phyloP scores from a whole-genome alignment of 371 early-diverging fungal genomes.

The Rhizopus arrhizus region DNA sequence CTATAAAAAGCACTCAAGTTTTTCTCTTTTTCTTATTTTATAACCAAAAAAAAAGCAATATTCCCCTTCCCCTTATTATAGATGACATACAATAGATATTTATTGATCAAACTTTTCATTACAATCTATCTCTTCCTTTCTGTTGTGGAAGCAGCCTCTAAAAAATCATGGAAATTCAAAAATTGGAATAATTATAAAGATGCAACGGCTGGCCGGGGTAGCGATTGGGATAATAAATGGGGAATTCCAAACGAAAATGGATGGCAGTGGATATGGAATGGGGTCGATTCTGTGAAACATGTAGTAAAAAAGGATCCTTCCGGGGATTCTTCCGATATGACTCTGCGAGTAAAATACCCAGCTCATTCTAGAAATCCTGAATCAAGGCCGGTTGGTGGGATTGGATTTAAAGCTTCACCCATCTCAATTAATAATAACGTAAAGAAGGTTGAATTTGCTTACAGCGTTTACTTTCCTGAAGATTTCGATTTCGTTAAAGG shows the following conservation, averaged over 20 bases:
- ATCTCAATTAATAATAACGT: slow-evolving; percentile 25
- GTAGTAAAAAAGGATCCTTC: slow-evolving; percentile 18
- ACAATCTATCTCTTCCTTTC: neutral
- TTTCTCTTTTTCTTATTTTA: neutral
- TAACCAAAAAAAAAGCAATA: neutral
- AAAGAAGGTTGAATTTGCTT: slow-evolving; percentile 42
- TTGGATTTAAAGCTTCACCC: slow-evolving; percentile 27
- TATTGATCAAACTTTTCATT: neutral
- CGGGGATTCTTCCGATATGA: slow-evolving; percentile 11
- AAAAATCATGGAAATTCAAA: slow-evolving; percentile 21
- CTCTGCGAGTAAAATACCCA: slow-evolving; percentile 24
- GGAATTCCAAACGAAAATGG: slow-evolving; percentile 23
- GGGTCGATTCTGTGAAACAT: slow-evolving; percentile 14
- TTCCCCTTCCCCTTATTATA: neutral
- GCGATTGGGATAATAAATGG: slow-evolving; percentile 18
- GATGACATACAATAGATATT: neutral
- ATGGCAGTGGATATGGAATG: slow-evolving; percentile 30
- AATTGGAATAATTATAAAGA: slow-evolving; percentile 27
- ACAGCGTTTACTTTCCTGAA: slow-evolving; percentile 54
- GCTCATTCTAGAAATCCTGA: slow-evolving; percentile 26
- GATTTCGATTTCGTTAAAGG: slow-evolving; percentile 60
- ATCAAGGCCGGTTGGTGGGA: slow-evolving; percentile 18
- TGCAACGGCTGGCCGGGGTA: slow-evolving; percentile 16
- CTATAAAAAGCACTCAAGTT: neutral
- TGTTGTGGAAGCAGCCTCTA: slow-evolving; percentile 5